Evolutionary conservation across 2,329 filamentous ascomycete species (phyloP).

Genomic region (Gaeumannomyces sp.): DNA sequence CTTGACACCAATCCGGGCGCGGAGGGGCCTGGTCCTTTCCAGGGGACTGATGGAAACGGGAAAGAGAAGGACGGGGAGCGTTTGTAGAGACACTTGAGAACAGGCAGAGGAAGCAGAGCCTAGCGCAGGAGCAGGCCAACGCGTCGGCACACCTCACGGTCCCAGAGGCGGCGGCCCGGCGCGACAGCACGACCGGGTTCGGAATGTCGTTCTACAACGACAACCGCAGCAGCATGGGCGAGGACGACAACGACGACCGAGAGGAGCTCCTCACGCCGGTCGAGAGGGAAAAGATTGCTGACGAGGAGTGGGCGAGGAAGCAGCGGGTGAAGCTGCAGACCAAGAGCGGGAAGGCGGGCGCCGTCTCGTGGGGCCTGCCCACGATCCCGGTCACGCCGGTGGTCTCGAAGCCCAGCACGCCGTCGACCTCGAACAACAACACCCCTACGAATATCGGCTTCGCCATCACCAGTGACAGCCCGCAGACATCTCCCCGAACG

Average conservation of each 20-base stretch:
- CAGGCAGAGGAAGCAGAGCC: neutral
- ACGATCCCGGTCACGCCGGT: neutral
- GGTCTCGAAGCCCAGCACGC: neutral
- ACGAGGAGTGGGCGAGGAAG: neutral
- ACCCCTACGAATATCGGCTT: neutral
- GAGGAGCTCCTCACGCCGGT: constrained; percentile 1
- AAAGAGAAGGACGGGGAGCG: neutral
- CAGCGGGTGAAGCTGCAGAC: no score
- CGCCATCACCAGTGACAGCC: neutral
- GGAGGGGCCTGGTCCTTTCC: no score
- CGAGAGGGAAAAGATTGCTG: neutral
- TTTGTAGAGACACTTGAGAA: neutral
- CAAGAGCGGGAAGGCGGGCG: no score
- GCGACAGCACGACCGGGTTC: neutral
- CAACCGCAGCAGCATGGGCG: neutral
- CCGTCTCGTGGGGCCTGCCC: constrained; percentile 2
- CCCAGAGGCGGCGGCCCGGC: no score
- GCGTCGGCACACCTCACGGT: neutral
- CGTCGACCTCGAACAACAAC: neutral
- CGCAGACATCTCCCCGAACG: neutral
- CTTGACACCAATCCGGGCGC: neutral
- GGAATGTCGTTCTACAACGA: constrained; percentile 4
- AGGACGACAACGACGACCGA: neutral
- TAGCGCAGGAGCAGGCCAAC: neutral
- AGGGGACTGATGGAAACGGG: neutral